A percentile compares a stretch with the other conserved stretches of the same genome.
phyloP scores from a whole-genome alignment of 768 basidiomycete species.

The Suillus sp. region DNA sequence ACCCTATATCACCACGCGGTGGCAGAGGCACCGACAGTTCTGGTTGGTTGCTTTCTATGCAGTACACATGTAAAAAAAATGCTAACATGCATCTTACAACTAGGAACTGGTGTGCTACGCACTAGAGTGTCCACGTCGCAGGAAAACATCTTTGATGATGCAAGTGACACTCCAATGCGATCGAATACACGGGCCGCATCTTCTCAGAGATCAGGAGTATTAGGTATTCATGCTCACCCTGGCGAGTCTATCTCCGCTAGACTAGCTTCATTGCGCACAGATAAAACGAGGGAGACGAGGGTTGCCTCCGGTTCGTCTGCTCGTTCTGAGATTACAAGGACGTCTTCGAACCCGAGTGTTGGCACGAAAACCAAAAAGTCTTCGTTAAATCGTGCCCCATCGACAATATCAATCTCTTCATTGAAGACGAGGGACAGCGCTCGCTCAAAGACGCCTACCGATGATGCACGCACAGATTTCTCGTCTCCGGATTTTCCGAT shows the following conservation, averaged over 20 bases:
- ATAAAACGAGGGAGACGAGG: background rate
- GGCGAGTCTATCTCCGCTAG: background rate
- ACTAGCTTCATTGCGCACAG: background rate
- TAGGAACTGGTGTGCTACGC: background rate
- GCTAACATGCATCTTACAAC: background rate
- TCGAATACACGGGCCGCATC: background rate
- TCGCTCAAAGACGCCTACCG: slow-evolving; percentile 21
- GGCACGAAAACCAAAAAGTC: background rate
- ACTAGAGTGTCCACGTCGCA: background rate
- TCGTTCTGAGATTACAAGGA: slow-evolving; percentile 4
- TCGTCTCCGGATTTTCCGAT: slow-evolving; percentile 35
- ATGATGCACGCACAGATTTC: slow-evolving; percentile 18
- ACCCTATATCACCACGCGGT: slow-evolving; percentile 1
- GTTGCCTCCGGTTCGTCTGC: slow-evolving; percentile 6
- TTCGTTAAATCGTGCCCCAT: background rate
- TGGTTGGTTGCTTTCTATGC: background rate
- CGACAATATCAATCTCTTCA: slow-evolving; percentile 6
- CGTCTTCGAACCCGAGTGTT: background rate
- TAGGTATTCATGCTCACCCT: background rate
- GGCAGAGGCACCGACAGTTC: background rate
- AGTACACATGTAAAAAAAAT: background rate
- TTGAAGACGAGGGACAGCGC: slow-evolving; percentile 1
- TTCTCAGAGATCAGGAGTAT: background rate
- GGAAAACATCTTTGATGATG: slow-evolving; percentile 7
- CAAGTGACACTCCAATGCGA: background rate